Base-by-base conservation (phyloP, 2,329 filamentous ascomycete genomes). In the Juglanconis oblonga region DNA sequence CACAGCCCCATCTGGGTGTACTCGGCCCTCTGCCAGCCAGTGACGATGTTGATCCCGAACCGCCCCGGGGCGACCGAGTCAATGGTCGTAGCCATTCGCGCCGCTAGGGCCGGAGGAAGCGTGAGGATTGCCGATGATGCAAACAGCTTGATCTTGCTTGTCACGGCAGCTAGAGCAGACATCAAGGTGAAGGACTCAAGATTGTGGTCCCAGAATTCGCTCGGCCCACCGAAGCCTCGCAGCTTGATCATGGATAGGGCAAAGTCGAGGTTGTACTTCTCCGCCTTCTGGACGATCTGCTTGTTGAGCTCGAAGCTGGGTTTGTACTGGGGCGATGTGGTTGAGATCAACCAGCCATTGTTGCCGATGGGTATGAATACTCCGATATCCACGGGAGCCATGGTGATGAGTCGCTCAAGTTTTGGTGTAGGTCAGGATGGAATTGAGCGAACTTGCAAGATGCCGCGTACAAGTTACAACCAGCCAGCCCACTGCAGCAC, bases 341-440 rank as follows among this genome's bases (percentile, higher is more conserved):
- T 55, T 14, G 42, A 48, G 31, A 55, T 48, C 31, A 49, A 11
- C 44, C 53, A 49, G 31, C 42, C 33, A 49, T 55, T 55, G 31
- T 55, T 55, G 14, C 53, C 53, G 17, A 49, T 49, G 14, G 53
- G 42, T 24, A 55, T 49, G 53, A 55, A 55, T 9, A 55, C 53
- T 8, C 33, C 42, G n/a, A 48, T 29, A 38, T 55, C 42, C 3
- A 49, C 31, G 3, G 53, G n/a, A 24, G 53, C 32, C 53, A 55
- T 55, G 14, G n/a, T 42, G 13, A 5, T 13, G 3, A 11, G 32
- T 40, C 4, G 6, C 10, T 3, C 4, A 24, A 24, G 24, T 24
- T 24, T 24, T 24, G 24, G 24, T 24, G 24, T 24, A 24, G 24
- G 24, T 24, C 24, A 24, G 24, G 24, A 24, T 24, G 24, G 2